phyloP scores from a whole-genome alignment of 2,329 filamentous ascomycete species.

The Grosmannia huntii region DNA sequence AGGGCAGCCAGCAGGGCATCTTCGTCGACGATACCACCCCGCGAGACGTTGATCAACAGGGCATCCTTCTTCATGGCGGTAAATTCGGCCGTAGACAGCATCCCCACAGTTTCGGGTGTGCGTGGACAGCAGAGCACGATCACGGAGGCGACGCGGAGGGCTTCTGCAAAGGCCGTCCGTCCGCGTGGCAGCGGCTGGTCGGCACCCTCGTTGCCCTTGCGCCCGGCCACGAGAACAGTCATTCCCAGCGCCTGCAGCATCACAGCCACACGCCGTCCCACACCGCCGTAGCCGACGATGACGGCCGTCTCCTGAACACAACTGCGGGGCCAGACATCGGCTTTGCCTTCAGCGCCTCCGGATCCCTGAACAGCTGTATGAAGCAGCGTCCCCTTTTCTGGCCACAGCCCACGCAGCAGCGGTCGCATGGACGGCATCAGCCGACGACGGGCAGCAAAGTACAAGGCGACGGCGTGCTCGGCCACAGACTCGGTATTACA shows the following conservation, averaged over 20 bases:
- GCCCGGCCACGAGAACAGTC: constrained; percentile 14
- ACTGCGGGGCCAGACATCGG: constrained; percentile 5
- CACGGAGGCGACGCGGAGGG: constrained; percentile 16
- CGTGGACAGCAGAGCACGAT: constrained; percentile 21
- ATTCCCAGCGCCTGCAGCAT: constrained; percentile 18
- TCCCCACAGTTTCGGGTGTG: constrained; percentile 13
- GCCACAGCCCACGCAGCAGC: constrained; percentile 13
- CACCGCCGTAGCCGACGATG: constrained; percentile 22
- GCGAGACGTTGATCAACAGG: constrained; percentile 20
- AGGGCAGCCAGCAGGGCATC: constrained; percentile 20
- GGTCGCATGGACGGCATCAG: constrained; percentile 19
- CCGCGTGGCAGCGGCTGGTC: constrained; percentile 4
- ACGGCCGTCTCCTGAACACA: constrained; percentile 13
- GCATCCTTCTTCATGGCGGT: constrained; percentile 12
- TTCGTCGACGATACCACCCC: constrained; percentile 22
- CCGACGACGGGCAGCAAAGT: constrained; percentile 20
- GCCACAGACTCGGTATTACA: constrained; percentile 17
- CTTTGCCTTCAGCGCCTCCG: not conserved
- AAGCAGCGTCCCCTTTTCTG: constrained; percentile 13
- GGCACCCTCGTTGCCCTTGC: constrained; percentile 6
- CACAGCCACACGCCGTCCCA: constrained; percentile 20
- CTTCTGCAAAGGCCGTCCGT: constrained; percentile 14
- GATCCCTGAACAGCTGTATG: constrained; percentile 4
- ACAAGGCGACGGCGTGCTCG: constrained; percentile 17
- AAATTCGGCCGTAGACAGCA: constrained; percentile 13